A percentile compares a stretch with the other conserved stretches of the same genome.
Evolutionary conservation across 306 rosid genomes (phyloP).

Genomic region (Gastrolobium bilobum): DNA sequence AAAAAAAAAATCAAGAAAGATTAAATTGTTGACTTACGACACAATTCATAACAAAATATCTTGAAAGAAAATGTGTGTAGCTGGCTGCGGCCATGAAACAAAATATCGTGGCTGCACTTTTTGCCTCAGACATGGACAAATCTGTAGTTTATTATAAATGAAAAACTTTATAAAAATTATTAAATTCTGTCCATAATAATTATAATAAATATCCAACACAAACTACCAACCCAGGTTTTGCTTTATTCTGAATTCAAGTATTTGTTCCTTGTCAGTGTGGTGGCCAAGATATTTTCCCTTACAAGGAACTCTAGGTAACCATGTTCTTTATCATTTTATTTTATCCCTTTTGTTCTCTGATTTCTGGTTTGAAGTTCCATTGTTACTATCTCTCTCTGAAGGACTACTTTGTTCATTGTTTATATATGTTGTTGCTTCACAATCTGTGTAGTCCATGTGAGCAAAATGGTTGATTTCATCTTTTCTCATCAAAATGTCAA

Average conservation of each 20-base stretch:
- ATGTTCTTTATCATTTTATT: constrained; percentile 36
- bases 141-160: not conserved
- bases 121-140: constrained; percentile 59
- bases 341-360: constrained; percentile 15
- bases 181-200: constrained; percentile 47
- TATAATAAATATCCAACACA: constrained; percentile 50
- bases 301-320: constrained; percentile 41
- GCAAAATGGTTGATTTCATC: constrained; percentile 37
- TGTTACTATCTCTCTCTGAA: constrained; percentile 15
- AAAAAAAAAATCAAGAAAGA: not conserved
- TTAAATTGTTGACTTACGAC: not conserved
- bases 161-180: constrained; percentile 13
- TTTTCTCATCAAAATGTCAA: constrained; percentile 22
- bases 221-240: constrained; percentile 6
- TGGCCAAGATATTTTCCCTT: constrained; percentile 45
- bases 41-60: not conserved
- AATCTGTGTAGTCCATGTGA: constrained; percentile 2
- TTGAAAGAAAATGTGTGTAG: not conserved
- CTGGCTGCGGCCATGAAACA: constrained; percentile 45
- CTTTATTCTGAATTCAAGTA: constrained; percentile 19
- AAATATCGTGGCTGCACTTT: constrained; percentile 64
- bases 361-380: constrained; percentile 35
- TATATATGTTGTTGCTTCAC: constrained; percentile 16
- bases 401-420: constrained; percentile 44
- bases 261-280: constrained; percentile 37